Evolutionary conservation across 2,329 filamentous ascomycete genomes (phyloP).

Genomic region (Trichoderma sp.): DNA sequence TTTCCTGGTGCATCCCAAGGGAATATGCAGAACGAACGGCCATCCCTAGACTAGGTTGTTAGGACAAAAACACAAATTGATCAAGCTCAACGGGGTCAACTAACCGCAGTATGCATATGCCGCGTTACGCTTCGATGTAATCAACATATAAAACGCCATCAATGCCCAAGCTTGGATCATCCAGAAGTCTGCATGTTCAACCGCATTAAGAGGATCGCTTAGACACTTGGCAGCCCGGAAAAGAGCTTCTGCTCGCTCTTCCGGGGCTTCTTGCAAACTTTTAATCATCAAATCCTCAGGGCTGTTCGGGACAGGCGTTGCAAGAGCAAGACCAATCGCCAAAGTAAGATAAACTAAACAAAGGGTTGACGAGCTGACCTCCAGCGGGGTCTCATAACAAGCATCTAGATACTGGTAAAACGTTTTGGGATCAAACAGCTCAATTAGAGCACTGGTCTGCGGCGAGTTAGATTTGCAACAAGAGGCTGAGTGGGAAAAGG

Average conservation of each 20-base stretch:
- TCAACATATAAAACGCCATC: constrained; percentile 66
- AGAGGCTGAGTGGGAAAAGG: background rate
- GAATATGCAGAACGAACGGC: constrained; percentile 64
- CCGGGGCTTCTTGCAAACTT: constrained; percentile 49
- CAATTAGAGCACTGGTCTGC: constrained; percentile 61
- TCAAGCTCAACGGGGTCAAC: constrained; percentile 21
- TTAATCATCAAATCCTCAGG: constrained; percentile 53
- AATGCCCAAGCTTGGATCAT: constrained; percentile 64
- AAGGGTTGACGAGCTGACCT: constrained; percentile 52
- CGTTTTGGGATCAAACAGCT: constrained; percentile 56
- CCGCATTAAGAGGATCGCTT: constrained; percentile 47
- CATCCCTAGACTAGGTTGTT: constrained; percentile 50
- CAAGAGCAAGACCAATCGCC: constrained; percentile 62
- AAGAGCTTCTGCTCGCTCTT: constrained; percentile 62
- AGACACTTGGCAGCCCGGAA: constrained; percentile 61
- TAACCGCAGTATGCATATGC: constrained; percentile 63
- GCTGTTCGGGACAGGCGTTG: constrained; percentile 52
- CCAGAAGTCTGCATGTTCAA: constrained; percentile 66
- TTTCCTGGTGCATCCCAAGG: constrained; percentile 63
- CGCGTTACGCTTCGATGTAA: constrained; percentile 62
- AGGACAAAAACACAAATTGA: background rate
- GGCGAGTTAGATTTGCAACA: background rate
- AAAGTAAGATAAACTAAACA: constrained; percentile 64
- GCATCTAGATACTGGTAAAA: constrained; percentile 54
- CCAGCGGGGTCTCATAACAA: constrained; percentile 57